Evolutionary conservation across 2,329 filamentous ascomycete genomes (phyloP), one percentile per base, ranked within the genome.

Genomic region (Microsporum ferrugineum): DNA sequence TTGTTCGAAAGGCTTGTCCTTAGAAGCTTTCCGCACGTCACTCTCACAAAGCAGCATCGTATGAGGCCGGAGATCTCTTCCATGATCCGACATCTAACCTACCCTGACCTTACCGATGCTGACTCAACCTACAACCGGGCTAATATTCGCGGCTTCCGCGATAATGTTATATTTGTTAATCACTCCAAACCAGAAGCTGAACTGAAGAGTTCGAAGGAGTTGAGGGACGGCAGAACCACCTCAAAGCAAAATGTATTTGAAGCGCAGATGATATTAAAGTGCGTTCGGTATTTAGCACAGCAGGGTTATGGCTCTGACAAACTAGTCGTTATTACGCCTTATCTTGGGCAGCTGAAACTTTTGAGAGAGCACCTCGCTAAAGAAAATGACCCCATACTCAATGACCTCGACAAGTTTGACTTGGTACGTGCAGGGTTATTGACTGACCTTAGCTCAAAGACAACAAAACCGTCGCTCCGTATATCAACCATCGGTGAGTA

Each of bases 401-500:
- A 85, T 65, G 87, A 91, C 58, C 71, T 88, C 1, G 88, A 91
- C 64, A 82, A 80, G 0, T 73, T 76, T 45, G 86, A 88, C 29
- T 71, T 91, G 2, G 72, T 85, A 1, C 74, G 76, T 2, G 86
- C 86, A 0, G 88, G 88, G 0, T 64, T 89, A 0, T 61, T 87
- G n/a, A 77, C 80, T 0, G 70, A 39, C 27, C 79, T 81, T 0
- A 79, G 76, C 0, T 78, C 81, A 0, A 78, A 79, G 2, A 70
- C 81, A 0, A 70, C 76, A 0, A 86, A 84, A 63, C 75, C 74
- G 0, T 75, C 69, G 0, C 75, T 90, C 14, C 77, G 80, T 0
- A 75, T 91, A 0, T 88, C 87, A 0, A 89, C 87, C 0, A 87
- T 91, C 58, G 85, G 85, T 87, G 72, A 69, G 80, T 69, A 6